Conservation (phyloP, 2,329 filamentous ascomycete species). For the Kalmusia sp. region DNA sequence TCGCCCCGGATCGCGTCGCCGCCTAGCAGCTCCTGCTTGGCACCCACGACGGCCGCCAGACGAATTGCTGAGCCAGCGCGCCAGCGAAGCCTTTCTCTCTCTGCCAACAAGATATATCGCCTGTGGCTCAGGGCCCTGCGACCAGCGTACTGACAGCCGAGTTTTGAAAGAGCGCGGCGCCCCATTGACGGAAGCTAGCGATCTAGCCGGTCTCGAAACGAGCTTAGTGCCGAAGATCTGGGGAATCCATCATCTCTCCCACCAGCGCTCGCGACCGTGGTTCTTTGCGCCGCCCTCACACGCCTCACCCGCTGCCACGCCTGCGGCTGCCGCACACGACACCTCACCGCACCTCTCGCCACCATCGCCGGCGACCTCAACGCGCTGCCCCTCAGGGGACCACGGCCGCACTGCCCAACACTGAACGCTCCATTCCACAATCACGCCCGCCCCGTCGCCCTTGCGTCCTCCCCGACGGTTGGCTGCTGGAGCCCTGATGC, state of each 20-base stretch:
- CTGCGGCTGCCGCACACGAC: slow-evolving; percentile 7
- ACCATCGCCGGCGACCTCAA: background rate
- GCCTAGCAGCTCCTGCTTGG: slow-evolving; percentile 10
- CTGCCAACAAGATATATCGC: background rate
- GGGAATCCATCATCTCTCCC: slow-evolving; percentile 10
- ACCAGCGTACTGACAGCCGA: slow-evolving; percentile 1
- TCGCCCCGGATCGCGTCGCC: no score
- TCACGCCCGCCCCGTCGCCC: slow-evolving; percentile 31
- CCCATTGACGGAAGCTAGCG: slow-evolving; percentile 7
- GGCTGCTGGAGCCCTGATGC: slow-evolving; percentile 46
- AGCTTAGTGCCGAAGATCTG: slow-evolving; percentile 14
- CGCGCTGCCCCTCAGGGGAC: slow-evolving; percentile 1
- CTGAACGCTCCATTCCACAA: slow-evolving; percentile 30
- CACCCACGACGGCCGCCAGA: slow-evolving; percentile 9
- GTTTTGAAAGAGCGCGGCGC: slow-evolving; percentile 4
- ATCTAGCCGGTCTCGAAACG: slow-evolving; percentile 3
- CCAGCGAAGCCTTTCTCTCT: background rate
- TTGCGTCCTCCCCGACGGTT: slow-evolving; percentile 36
- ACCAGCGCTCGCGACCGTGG: slow-evolving; percentile 4
- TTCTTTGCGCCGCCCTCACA: slow-evolving; percentile 2
- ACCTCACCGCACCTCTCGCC: slow-evolving; percentile 5
- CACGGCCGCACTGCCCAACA: slow-evolving; percentile 8
- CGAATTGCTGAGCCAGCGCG: background rate
- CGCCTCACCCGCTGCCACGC: slow-evolving; percentile 7
- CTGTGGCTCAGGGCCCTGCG: background rate